phyloP scores from a whole-genome alignment of 2,329 filamentous ascomycete genomes.

The Colletotrichum nymphaeae region DNA sequence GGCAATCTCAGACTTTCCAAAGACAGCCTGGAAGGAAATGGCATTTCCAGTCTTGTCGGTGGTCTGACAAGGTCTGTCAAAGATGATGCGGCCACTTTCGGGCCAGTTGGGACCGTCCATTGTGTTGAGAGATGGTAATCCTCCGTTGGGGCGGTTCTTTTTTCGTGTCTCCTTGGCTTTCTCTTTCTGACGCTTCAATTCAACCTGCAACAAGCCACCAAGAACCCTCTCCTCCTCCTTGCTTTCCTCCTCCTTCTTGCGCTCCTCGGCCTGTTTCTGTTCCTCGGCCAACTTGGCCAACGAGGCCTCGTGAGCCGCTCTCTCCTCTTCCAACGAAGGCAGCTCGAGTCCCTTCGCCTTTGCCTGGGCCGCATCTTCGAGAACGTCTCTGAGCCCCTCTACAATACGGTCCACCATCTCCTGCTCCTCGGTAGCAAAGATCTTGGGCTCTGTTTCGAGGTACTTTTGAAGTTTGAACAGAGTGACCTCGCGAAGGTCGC shows the following conservation, averaged over 20 bases:
- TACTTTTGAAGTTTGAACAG: slow-evolving; percentile 76
- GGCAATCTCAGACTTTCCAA: slow-evolving; percentile 74
- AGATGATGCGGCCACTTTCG: slow-evolving; percentile 60
- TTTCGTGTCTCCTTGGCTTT: slow-evolving; percentile 73
- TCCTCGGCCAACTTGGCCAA: slow-evolving; percentile 70
- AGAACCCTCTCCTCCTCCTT: slow-evolving; percentile 78
- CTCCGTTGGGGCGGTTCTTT: slow-evolving; percentile 63
- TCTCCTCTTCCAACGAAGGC: slow-evolving; percentile 89
- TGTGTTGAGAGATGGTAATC: slow-evolving; percentile 48
- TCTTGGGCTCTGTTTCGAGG: slow-evolving; percentile 67
- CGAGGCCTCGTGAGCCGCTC: slow-evolving; percentile 82
- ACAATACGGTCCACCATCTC: slow-evolving; percentile 75
- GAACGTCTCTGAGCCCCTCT: slow-evolving; percentile 76
- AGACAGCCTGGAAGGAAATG: slow-evolving; percentile 77
- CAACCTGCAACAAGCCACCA: slow-evolving; percentile 77
- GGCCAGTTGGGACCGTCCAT: slow-evolving; percentile 46
- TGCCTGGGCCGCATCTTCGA: slow-evolving; percentile 87
- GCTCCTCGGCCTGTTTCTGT: slow-evolving; percentile 64
- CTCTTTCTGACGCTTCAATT: slow-evolving; percentile 75
- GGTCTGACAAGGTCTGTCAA: slow-evolving; percentile 75
- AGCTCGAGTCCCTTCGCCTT: slow-evolving; percentile 81
- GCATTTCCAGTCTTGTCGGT: slow-evolving; percentile 72
- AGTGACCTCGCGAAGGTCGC: slow-evolving; percentile 75
- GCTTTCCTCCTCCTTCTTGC: slow-evolving; percentile 65
- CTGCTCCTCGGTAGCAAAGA: slow-evolving; percentile 63